phyloP scores from a whole-genome alignment of 352 stramenopile species.

The Pythium phragmitis region DNA sequence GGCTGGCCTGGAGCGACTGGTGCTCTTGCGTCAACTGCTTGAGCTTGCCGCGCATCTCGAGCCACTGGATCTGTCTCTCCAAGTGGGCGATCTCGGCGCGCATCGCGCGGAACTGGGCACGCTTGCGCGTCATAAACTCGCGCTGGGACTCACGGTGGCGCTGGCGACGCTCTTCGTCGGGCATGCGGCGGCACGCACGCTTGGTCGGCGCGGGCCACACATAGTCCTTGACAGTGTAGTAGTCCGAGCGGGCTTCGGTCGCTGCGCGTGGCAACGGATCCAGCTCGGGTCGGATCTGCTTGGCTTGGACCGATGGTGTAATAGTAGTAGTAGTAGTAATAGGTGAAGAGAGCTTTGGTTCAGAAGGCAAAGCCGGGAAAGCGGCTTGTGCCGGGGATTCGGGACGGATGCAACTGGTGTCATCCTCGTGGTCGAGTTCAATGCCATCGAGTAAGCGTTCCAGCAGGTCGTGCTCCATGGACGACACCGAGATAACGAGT shows the following conservation, averaged over 20 bases:
- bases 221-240: conserved; percentile 28
- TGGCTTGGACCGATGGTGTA: neutral
- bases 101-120: conserved; percentile 20
- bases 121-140: conserved; percentile 29
- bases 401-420: neutral
- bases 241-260: conserved; percentile 17
- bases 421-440: conserved; percentile 14
- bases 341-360: neutral
- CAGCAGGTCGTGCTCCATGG: conserved; percentile 17
- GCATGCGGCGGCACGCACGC: conserved; percentile 20
- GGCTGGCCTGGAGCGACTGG: conserved; percentile 16
- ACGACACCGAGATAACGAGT: conserved; percentile 14
- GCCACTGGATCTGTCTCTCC: conserved; percentile 22
- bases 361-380: neutral
- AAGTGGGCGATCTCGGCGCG: conserved; percentile 22
- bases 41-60: conserved; percentile 16
- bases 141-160: conserved; percentile 26
- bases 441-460: conserved; percentile 18
- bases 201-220: conserved; percentile 23
- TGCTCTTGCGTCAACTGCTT: conserved; percentile 19
- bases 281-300: conserved; percentile 16
- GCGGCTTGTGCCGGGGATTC: neutral
- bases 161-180: conserved; percentile 23
- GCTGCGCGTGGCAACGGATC: conserved; percentile 17
- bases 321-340: too few species aligned